Percentiles rank a stretch among this genome's conserved stretches.
phyloP scores from a whole-genome alignment of 129 eudicot species.

The Heracleum sosnowskyi region DNA sequence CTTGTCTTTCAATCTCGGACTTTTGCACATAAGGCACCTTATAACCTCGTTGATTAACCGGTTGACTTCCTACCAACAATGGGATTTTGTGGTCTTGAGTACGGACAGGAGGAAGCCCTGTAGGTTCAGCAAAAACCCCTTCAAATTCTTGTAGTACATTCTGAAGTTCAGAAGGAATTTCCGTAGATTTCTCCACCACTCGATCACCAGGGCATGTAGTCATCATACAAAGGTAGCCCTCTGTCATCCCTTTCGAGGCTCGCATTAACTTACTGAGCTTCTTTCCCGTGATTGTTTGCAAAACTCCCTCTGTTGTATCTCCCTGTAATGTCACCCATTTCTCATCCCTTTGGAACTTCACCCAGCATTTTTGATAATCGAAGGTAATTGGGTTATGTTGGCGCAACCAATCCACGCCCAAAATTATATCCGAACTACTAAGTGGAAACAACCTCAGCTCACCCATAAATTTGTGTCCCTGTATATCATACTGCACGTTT shows the following conservation, averaged over 20 bases:
- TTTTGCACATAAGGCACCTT: neutral
- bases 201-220: neutral
- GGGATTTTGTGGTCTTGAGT: neutral
- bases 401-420: neutral
- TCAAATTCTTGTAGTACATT: accelerated
- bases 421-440: neutral
- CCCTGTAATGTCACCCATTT: neutral
- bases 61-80: neutral
- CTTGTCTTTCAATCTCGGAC: neutral
- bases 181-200: neutral
- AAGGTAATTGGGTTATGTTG: neutral
- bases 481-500: too few species aligned
- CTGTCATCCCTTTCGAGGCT: too few species aligned
- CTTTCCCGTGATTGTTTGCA: too few species aligned
- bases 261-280: too few species aligned
- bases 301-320: accelerated
- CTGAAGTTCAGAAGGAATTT: too few species aligned
- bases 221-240: neutral
- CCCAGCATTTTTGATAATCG: too few species aligned
- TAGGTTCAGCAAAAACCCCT: neutral
- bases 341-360: too few species aligned
- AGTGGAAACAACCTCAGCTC: neutral
- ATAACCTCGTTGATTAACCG: neutral
- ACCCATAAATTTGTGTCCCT: neutral
- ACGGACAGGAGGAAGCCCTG: accelerated